Evolutionary conservation across 2,329 filamentous ascomycete genomes (phyloP), one percentile per base, ranked within the genome.

Genomic region (Phyllosticta citriasiana): DNA sequence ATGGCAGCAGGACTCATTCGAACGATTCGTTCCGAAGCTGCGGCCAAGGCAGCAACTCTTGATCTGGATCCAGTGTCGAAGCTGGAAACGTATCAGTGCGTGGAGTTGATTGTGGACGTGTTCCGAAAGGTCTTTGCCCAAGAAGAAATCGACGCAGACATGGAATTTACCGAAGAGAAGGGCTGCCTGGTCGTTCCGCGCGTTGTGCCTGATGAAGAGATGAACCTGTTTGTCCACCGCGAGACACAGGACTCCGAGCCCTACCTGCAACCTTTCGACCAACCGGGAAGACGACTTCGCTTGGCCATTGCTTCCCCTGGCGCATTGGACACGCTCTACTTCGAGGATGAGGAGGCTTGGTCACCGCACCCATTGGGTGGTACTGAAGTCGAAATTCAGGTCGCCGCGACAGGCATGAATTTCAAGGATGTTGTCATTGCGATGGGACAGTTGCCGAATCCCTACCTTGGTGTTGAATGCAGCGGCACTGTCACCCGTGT

Each of bases 341-440:
- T 59, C 47, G 26, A 53, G 2, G 61, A 62, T 54, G 58, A 57
- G 7, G 27, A 22, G 53, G 9, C 4, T 24, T 52, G 19, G 24
- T 47, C 40, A 7, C 40, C 40, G n/a, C 6, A 19, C 6, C 60
- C 56, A 6, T 53, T 62, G 27, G 57, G 27, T 64, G 69, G 10
- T 52, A 63, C 72, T 24, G 60, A 71, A 1, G 66, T 76, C 10
- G 73, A 75, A 33, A 54, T 70, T 14, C 53, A 65, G 50, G 33
- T 62, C 2, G 27, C 1, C 0, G 63, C 64, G 8, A 57, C 53
- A 4, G 64, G 60, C 25, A 56, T 67, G 24, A 60, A 60, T 53
- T 35, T 62, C 30, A n/a, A 62, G 59, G 14, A 67, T 64, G 40
- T 61, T 60, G 63, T 47, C 4, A 64, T 66, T 14, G 63, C 63